phyloP scores from a whole-genome alignment of 176 grass and related monocot species.

The Zea mays region Zm-B73-REFERENCE-NAM-5.0 NC_050098.1:38659001-38659500 shows the following conservation, averaged over 20 bases:
- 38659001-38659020: conserved; percentile 23
- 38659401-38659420: neutral
- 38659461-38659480: neutral
- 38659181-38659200: conserved; percentile 1
- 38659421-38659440: neutral
- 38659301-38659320: conserved; percentile 5
- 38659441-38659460: neutral
- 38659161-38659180: conserved; percentile 37
- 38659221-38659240: conserved; percentile 16
- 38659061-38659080: neutral
- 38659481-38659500: neutral
- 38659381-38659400: neutral
- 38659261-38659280: conserved; percentile 8
- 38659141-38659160: conserved; percentile 24
- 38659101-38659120: conserved; percentile 21
- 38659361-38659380: neutral
- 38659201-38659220: conserved; percentile 46
- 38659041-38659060: neutral
- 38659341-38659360: conserved; percentile 8
- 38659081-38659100: neutral
- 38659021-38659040: conserved; percentile 31
- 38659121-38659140: neutral
- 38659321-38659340: conserved; percentile 4
- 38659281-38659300: neutral
- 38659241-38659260: neutral